phyloP scores from a whole-genome alignment of 805 yeast genomes.

The Ogataea pilisensis region DNA sequence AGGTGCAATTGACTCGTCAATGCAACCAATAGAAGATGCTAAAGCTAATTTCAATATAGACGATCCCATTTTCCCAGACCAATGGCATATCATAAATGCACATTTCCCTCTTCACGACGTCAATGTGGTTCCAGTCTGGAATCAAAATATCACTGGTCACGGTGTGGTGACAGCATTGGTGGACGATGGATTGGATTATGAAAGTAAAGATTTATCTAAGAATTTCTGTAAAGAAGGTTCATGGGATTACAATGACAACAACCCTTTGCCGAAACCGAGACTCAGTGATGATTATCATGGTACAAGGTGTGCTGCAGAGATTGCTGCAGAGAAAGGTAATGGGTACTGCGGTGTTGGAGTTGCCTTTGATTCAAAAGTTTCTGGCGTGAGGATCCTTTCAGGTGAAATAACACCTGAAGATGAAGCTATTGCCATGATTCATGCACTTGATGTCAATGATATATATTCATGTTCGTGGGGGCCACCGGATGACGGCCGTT shows the following conservation, averaged over 20 bases:
- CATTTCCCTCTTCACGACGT: slow-evolving; percentile 75
- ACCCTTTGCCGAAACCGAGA: slow-evolving; percentile 72
- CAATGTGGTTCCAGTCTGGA: slow-evolving; percentile 85
- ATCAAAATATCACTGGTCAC: slow-evolving; percentile 70
- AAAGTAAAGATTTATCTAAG: slow-evolving; percentile 63
- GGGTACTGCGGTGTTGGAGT: slow-evolving; percentile 94
- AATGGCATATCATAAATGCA: slow-evolving; percentile 90
- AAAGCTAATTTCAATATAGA: slow-evolving; percentile 53
- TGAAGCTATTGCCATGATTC: slow-evolving; percentile 85
- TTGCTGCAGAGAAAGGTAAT: slow-evolving; percentile 80
- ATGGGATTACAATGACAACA: slow-evolving; percentile 86
- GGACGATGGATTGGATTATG: slow-evolving; percentile 91
- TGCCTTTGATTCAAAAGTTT: slow-evolving; percentile 80
- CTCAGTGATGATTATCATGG: slow-evolving; percentile 88
- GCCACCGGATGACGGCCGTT: slow-evolving; percentile 86
- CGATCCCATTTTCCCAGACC: slow-evolving; percentile 79
- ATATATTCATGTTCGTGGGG: slow-evolving; percentile 99
- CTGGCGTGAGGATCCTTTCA: slow-evolving; percentile 87
- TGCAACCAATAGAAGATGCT: slow-evolving; percentile 42
- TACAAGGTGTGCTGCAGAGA: slow-evolving; percentile 96
- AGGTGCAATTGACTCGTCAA: slow-evolving; percentile 47
- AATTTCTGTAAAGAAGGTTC: slow-evolving; percentile 78
- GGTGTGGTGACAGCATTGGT: slow-evolving; percentile 84
- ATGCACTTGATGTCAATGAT: slow-evolving; percentile 79
- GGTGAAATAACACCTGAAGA: slow-evolving; percentile 78